Evolutionary conservation across 306 rosid genomes (phyloP).

Genomic region (Phaseolus lunatus): DNA sequence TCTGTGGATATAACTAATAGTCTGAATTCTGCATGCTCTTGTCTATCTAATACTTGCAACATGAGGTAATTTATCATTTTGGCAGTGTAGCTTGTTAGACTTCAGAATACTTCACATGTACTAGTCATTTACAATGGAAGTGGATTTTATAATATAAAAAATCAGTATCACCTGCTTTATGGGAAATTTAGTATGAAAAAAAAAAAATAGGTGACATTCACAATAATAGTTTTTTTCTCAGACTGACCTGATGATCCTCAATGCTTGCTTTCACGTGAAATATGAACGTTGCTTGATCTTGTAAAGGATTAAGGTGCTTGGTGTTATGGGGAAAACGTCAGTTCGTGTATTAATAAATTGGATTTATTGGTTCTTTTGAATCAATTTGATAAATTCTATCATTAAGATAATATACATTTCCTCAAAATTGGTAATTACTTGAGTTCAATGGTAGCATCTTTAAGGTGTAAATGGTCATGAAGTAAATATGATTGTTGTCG

Average conservation of each 20-base stretch:
- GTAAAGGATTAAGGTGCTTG: neutral
- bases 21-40: conserved; percentile 62
- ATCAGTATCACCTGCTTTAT: neutral
- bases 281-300: conserved; percentile 1
- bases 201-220: neutral
- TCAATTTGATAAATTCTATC: conserved; percentile 6
- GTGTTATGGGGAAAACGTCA: neutral
- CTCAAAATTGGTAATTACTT: too few species aligned
- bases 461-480: conserved; percentile 9
- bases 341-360: neutral
- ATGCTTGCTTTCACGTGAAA: neutral
- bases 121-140: neutral
- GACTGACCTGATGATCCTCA: neutral
- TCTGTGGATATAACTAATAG: conserved; percentile 64
- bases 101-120: neutral
- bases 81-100: neutral
- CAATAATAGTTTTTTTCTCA: neutral
- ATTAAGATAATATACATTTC: conserved; percentile 2
- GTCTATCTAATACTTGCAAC: conserved; percentile 57
- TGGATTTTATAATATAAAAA: neutral
- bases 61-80: conserved; percentile 56
- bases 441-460: neutral
- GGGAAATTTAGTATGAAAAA: conserved; percentile 12
- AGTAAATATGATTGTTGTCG: neutral
- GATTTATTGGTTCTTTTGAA: neutral